Base-by-base conservation (phyloP, 2,329 filamentous ascomycete species). In the Periglandula ipomoeae region DNA sequence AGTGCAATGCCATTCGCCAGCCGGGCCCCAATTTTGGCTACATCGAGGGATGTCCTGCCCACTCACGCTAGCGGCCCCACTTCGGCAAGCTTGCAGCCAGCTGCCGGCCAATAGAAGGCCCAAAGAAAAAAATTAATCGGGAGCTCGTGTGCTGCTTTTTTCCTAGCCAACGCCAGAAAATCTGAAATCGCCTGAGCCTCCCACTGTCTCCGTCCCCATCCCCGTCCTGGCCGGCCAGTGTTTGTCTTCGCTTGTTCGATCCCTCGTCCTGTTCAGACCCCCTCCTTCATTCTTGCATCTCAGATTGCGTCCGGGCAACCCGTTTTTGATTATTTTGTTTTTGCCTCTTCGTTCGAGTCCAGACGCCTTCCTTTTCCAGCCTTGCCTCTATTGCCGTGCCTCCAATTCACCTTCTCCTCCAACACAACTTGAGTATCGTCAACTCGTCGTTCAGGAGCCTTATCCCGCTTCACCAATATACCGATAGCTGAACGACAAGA, bases 91-190 rank as follows among this genome's bases (percentile, higher is more conserved):
- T 61, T 60, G 65, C 58, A 60, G 51, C 54, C 56, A 61, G 53
- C 50, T 54, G 44, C 55, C 54, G 55, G 49, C 65, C 65, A 68
- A 68, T 67, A 15, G 53, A 55, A 59, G 56, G 59, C 61, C 59
- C 55, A 57, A 59, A 60, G 64, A 65, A 64, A 66, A 67, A 66
- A 62, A 58, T 64, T 60, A 26, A 24, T 49, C 54, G 65, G 63
- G 62, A 65, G 61, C 44, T 65, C 55, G 61, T 64, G 62, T 54
- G 55, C 55, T 57, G 50, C 53, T 44, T 50, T 52, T n/a, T 53
- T 56, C 53, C 56, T 55, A 49, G 56, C 57, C 58, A 56, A 56
- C 54, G 56, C 54, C 51, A 55, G 45, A 48, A 55, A 53, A 42
- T 56, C 52, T 27, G 50, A 56, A 55, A 49, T 56, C 53, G 56